Evolutionary conservation across 2,329 filamentous ascomycete genomes (phyloP).

Genomic region (Penicillium sp.): DNA sequence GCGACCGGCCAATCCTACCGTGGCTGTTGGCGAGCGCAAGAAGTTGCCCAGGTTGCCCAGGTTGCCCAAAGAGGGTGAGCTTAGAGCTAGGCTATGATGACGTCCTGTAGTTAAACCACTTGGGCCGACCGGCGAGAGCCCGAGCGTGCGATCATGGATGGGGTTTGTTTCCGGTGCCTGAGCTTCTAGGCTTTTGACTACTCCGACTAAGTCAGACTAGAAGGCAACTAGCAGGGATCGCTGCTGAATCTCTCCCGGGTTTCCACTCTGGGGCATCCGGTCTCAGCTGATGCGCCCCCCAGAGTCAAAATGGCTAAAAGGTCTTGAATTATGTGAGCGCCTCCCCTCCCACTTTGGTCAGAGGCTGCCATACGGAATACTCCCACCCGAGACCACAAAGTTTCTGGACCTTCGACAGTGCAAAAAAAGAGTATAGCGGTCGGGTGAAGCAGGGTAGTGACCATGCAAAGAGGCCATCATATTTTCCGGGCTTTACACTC

Average conservation of each 20-base stretch:
- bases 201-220: not conserved
- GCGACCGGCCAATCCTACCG: not conserved
- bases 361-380: not conserved
- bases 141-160: not conserved
- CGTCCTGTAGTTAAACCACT: not conserved
- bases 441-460: not conserved
- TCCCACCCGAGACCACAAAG: not conserved
- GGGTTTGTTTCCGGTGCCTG: constrained; percentile 13
- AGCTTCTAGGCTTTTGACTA: not conserved
- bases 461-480: not conserved
- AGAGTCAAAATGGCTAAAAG: constrained; percentile 14
- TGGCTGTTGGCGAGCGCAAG: not conserved
- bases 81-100: not conserved
- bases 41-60: not conserved
- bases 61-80: not conserved
- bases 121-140: not conserved
- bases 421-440: not conserved
- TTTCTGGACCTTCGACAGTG: not conserved
- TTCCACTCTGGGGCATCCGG: constrained; percentile 12
- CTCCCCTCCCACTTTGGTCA: not conserved
- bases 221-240: constrained; percentile 23
- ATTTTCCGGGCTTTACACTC: not conserved
- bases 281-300: constrained; percentile 22
- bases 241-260: constrained; percentile 16
- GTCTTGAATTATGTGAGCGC: not conserved